Evolutionary conservation across 176 grass and related monocot species (phyloP), one percentile per base, ranked within the genome.

Genomic region (Urochloa ruziziensis): DNA sequence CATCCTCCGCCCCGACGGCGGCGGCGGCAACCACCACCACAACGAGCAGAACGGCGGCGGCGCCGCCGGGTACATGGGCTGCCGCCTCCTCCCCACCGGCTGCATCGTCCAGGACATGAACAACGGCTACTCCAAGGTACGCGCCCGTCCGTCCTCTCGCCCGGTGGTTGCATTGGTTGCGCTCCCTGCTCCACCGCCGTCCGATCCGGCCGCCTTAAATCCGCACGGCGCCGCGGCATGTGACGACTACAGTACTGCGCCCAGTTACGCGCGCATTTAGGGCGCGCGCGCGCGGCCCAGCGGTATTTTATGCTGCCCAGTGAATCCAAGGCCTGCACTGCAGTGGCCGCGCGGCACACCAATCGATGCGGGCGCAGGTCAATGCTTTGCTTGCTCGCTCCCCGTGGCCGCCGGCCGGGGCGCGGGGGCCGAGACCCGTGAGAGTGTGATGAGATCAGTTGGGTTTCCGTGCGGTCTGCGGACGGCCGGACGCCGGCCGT

Each of bases 81-180:
- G 90, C 87, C 82, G 93, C 23, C 74, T 89, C 67, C 82, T 94
- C 78, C 93, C 92, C 73, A 82, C 89, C 46, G 92, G 92, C 48
- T 94, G 89, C 84, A 56, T 94, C 78, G 89, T 89, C 7, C 83
- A 86, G 78, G 89, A 94, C 83, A 89, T 94, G 89, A 81, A 77
- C 59, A 88, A 94, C 62, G 92, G 92, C 59, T 91, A 89, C 89
- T 89, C 89, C 65, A 94, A 94, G 92, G 92, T 94, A 83, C 37
- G 6, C 6, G 2, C 44, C 3, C 44, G 3, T 6, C 17, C 81
- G 59, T 81, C 17, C 5, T 52, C 4, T n/a, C n/a, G n/a, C n/a
- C n/a, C n/a, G n/a, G n/a, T n/a, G n/a, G n/a, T n/a, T 43, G 43
- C 10, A 12, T 52, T 73, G 37, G 23, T 25, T 12, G 56, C 12